phyloP scores from a whole-genome alignment of 2,329 filamentous ascomycete species.

The Trichoderma sp. region DNA sequence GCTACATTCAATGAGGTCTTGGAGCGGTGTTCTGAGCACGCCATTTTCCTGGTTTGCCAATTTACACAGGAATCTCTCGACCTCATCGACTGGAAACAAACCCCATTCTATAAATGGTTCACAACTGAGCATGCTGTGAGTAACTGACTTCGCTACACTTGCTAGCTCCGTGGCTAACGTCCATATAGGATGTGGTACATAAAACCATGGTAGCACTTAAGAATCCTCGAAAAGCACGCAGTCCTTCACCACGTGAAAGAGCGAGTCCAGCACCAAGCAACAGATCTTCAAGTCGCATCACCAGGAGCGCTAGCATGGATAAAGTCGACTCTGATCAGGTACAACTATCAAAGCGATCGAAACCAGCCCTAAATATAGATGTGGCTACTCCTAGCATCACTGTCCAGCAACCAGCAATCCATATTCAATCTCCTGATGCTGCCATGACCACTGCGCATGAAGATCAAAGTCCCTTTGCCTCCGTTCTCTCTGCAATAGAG shows the following conservation, averaged over 20 bases:
- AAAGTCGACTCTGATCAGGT: neutral
- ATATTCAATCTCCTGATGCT: slow-evolving; percentile 3
- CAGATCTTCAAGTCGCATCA: slow-evolving; percentile 17
- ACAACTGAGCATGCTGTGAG: slow-evolving; percentile 44
- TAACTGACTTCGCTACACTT: slow-evolving; percentile 1
- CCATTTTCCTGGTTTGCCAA: slow-evolving; percentile 55
- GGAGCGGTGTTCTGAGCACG: slow-evolving; percentile 50
- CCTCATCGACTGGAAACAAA: slow-evolving; percentile 46
- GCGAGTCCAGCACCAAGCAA: slow-evolving; percentile 24
- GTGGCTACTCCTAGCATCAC: neutral
- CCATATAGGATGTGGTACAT: slow-evolving; percentile 33
- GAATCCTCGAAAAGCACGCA: slow-evolving; percentile 30
- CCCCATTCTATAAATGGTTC: slow-evolving; percentile 54
- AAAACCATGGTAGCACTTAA: slow-evolving; percentile 30
- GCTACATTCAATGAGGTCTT: slow-evolving; percentile 52
- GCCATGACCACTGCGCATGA: slow-evolving; percentile 6
- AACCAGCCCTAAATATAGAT: neutral
- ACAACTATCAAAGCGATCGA: slow-evolving; percentile 5
- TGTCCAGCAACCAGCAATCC: neutral
- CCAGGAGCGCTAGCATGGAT: slow-evolving; percentile 27
- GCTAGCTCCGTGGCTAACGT: neutral
- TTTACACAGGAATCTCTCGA: slow-evolving; percentile 44
- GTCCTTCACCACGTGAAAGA: slow-evolving; percentile 29
- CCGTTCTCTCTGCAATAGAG: slow-evolving; percentile 35
- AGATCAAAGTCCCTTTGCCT: slow-evolving; percentile 33